phyloP scores from a whole-genome alignment of 2,329 filamentous ascomycete genomes.

The Monascus ruber region DNA sequence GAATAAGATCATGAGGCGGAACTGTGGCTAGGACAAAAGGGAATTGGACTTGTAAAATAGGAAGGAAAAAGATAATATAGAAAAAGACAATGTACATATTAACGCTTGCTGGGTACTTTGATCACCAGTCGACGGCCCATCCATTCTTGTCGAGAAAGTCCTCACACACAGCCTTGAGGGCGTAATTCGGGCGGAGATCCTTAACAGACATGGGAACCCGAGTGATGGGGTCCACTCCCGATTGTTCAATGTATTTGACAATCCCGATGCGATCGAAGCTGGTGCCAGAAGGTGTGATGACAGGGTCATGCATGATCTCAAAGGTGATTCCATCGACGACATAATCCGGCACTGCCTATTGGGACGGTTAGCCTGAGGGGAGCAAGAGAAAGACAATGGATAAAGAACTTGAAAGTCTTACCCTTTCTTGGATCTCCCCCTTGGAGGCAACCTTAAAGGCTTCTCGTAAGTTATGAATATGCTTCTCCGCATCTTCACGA shows the following conservation, averaged over 20 bases:
- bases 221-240: constrained; percentile 70
- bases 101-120: neutral
- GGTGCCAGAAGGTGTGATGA: constrained; percentile 61
- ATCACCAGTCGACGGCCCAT: constrained; percentile 82
- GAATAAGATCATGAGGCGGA: too few relatives aligned
- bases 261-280: constrained; percentile 83
- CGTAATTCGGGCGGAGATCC: constrained; percentile 73
- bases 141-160: constrained; percentile 80
- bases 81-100: neutral
- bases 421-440: constrained; percentile 33
- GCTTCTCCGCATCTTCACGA: constrained; percentile 38
- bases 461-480: constrained; percentile 34
- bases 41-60: too few relatives aligned
- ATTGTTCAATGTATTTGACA: constrained; percentile 69
- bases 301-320: constrained; percentile 41
- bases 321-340: constrained; percentile 40
- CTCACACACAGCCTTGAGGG: constrained; percentile 67
- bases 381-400: constrained; percentile 1
- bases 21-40: too few relatives aligned
- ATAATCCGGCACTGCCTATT: constrained; percentile 36
- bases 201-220: constrained; percentile 56
- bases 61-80: too few relatives aligned
- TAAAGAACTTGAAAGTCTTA: constrained; percentile 14
- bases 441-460: constrained; percentile 31
- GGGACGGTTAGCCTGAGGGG: constrained; percentile 1